Evolutionary conservation across 352 stramenopile species (phyloP).

Genomic region (Phytophthora chlamydospora): DNA sequence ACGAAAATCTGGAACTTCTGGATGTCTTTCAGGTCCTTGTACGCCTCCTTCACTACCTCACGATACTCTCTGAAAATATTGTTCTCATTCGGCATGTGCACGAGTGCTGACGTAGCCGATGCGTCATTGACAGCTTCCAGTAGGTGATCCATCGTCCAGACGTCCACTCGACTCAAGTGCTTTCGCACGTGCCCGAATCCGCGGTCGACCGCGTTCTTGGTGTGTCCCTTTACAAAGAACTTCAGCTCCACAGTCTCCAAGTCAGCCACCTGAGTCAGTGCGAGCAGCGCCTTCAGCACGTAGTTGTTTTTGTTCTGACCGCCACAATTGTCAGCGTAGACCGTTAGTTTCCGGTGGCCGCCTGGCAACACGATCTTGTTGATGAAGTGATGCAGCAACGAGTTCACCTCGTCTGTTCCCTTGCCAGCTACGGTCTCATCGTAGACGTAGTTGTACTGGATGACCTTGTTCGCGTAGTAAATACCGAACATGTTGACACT

Average conservation of each 20-base stretch:
- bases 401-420: conserved; percentile 17
- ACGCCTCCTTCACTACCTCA: not conserved
- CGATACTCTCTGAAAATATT: conserved; percentile 5
- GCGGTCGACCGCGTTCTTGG: too few species aligned
- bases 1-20: conserved; percentile 10
- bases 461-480: conserved; percentile 12
- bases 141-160: too few species aligned
- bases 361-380: not conserved
- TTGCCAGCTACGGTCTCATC: conserved; percentile 7
- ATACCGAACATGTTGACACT: conserved; percentile 22
- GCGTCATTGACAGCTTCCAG: too few species aligned
- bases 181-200: too few species aligned
- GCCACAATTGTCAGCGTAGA: conserved; percentile 25
- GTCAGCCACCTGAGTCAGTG: too few species aligned
- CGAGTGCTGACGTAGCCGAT: not conserved
- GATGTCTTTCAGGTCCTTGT: conserved; percentile 1
- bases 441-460: conserved; percentile 26
- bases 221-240: too few species aligned
- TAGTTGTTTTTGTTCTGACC: conserved; percentile 25
- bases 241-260: too few species aligned
- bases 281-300: too few species aligned
- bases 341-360: not conserved
- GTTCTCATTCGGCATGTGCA: not conserved
- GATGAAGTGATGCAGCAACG: conserved; percentile 22
- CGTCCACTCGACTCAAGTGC: too few species aligned